Conservation (phyloP, 768 basidiomycete species). For the Podaxis mareebaensis region DNA sequence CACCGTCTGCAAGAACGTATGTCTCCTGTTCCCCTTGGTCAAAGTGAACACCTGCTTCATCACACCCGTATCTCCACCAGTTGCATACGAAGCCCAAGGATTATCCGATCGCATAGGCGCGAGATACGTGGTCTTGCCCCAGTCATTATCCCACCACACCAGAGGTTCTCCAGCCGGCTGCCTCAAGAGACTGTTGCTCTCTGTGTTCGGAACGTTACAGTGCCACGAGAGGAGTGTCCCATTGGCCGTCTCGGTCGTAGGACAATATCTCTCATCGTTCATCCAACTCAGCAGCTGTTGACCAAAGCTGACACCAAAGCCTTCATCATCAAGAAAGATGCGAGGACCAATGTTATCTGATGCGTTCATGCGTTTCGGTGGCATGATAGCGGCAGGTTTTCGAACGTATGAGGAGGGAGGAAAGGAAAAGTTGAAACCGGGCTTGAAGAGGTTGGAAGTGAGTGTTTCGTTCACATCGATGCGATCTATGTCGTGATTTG, state of each 20-base stretch:
- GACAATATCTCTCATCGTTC: not conserved
- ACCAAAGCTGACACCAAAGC: constrained; percentile 20
- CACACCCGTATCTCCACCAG: constrained; percentile 19
- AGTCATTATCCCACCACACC: constrained; percentile 21
- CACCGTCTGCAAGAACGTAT: constrained; percentile 23
- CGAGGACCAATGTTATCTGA: constrained; percentile 9
- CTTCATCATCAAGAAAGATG: constrained; percentile 24
- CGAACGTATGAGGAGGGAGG: constrained; percentile 8
- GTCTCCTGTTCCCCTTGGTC: constrained; percentile 20
- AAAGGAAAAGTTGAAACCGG: constrained; percentile 23
- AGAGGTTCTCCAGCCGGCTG: constrained; percentile 16
- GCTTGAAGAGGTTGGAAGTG: constrained; percentile 18
- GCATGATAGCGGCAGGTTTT: constrained; percentile 11
- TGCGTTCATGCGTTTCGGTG: not conserved
- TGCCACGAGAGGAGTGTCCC: constrained; percentile 10
- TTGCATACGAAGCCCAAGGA: constrained; percentile 18
- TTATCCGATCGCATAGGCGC: constrained; percentile 19
- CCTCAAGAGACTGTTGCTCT: constrained; percentile 7
- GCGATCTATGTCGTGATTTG: constrained; percentile 9
- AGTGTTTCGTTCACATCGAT: constrained; percentile 21
- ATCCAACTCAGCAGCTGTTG: not conserved
- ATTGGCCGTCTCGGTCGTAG: not conserved
- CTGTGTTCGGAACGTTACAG: constrained; percentile 14
- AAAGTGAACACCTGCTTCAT: constrained; percentile 26
- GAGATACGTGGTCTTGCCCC: constrained; percentile 11